Conservation (phyloP, 371 early-diverging fungal genomes). For the Mucor velutinosus region DNA sequence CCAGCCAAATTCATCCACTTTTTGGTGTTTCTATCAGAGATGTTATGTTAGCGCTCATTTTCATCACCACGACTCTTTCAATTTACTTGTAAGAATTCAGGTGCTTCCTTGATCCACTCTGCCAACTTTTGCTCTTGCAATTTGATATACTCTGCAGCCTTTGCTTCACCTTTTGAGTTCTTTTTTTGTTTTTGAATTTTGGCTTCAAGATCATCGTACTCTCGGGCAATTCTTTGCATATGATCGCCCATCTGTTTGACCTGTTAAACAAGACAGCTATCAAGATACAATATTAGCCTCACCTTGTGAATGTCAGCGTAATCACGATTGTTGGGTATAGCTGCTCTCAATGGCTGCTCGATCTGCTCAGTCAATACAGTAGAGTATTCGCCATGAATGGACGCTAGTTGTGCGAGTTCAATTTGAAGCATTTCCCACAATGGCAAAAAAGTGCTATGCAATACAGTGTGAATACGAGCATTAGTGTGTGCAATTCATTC, state of each 20-base stretch:
- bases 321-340: background rate
- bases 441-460: constrained; percentile 24
- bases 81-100: constrained; percentile 45
- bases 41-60: background rate
- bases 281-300: background rate
- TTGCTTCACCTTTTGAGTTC: constrained; percentile 40
- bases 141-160: constrained; percentile 34
- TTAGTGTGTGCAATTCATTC: background rate
- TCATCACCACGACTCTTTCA: background rate
- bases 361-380: constrained; percentile 11
- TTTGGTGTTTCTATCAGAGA: constrained; percentile 44
- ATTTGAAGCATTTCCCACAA: constrained; percentile 22
- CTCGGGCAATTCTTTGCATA: constrained; percentile 23
- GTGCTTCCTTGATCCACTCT: constrained; percentile 49
- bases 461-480: background rate
- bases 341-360: constrained; percentile 17
- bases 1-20: constrained; percentile 51
- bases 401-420: constrained; percentile 9
- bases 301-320: constrained; percentile 5
- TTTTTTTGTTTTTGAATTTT: constrained; percentile 41
- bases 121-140: constrained; percentile 25
- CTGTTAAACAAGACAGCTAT: background rate
- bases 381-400: constrained; percentile 20
- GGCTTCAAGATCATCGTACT: constrained; percentile 29
- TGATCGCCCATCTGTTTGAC: constrained; percentile 16